Conservation (phyloP, 2,329 filamentous ascomycete species). For the Hymenoscyphus fraxineus region DNA sequence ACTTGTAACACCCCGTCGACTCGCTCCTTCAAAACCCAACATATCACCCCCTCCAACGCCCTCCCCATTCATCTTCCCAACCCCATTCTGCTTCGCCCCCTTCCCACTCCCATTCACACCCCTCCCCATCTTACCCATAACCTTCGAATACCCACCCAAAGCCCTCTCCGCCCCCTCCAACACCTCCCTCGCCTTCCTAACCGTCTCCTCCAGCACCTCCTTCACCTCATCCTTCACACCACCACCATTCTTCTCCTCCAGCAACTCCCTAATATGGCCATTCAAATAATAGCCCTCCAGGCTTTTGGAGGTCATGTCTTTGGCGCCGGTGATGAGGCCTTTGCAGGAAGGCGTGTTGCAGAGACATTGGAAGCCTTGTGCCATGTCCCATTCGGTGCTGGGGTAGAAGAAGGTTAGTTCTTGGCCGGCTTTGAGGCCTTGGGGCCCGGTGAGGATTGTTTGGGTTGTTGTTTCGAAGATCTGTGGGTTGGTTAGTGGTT, state of each 20-base stretch:
- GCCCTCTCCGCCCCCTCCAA: conserved; percentile 40
- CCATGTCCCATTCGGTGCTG: conserved; percentile 71
- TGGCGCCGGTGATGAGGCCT: conserved; percentile 60
- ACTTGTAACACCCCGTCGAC: conserved; percentile 33
- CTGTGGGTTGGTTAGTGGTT: conserved; percentile 36
- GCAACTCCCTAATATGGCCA: conserved; percentile 54
- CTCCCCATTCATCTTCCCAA: conserved; percentile 7
- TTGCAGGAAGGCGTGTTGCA: conserved; percentile 56
- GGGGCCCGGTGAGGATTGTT: conserved; percentile 55
- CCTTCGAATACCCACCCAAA: conserved; percentile 15
- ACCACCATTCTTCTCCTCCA: conserved; percentile 46
- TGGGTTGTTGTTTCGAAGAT: conserved; percentile 57
- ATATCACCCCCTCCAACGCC: neutral
- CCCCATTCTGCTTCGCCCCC: conserved; percentile 3
- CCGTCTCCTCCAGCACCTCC: neutral
- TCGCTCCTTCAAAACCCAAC: neutral
- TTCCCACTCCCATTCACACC: neutral
- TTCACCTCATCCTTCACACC: conserved; percentile 25
- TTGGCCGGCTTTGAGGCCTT: conserved; percentile 51
- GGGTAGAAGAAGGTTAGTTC: conserved; percentile 72
- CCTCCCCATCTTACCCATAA: neutral
- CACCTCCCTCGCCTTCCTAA: conserved; percentile 4
- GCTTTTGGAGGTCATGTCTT: conserved; percentile 51
- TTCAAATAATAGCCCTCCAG: conserved; percentile 60
- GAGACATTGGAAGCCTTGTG: conserved; percentile 64